Base-by-base conservation (phyloP, 805 yeast genomes). In the Ogataea pini region DNA sequence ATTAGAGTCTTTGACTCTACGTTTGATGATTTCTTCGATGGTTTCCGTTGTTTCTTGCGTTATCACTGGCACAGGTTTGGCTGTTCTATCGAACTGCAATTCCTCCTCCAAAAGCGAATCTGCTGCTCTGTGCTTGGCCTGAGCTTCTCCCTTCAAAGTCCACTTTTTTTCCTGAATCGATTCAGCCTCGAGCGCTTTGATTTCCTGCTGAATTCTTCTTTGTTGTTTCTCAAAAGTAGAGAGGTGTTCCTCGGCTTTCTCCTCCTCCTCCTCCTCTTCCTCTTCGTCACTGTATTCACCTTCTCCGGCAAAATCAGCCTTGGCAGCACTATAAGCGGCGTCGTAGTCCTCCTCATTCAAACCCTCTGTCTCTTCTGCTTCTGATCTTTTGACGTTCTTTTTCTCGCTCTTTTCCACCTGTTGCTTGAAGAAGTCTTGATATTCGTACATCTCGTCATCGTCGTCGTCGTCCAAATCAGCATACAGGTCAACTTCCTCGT, bases 41-140 rank as follows among this genome's bases (percentile, higher is more conserved):
- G 86, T 72, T 58, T 88, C 95, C 0, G 98, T 89, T 9, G 86
- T 79, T 55, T 91, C 96, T 58, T 82, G 82, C 0, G 99, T 94
- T 47, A 91, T 88, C 6, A 91, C 90, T 0, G 99, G 99, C 4
- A 90, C 97, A 0, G 99, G 97, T 60, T 92, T 92, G 7, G 97
- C 83, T 6, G 90, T 88, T 61, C 98, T 79, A 59, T 92, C 99
- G 61, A 92, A 94, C 56, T 90, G 95, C 46, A 92, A 71, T 36
- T 79, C 89, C 59, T 87, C 96, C 36, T 83, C 85, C 48, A 94
- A 67, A 33, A 94, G 72, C 1, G 97, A 85, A 70, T 94, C 97
- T 37, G 75, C 73, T 7, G 96, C 96, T 63, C 99, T 78, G 56
- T 85, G 86, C 52, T 78, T 81, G 1, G 90, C 87, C 49, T 79